A percentile compares a stretch with the other conserved stretches of the same genome.
phyloP scores from a whole-genome alignment of 129 eudicot species.

The Flaveria ramosissima region DNA sequence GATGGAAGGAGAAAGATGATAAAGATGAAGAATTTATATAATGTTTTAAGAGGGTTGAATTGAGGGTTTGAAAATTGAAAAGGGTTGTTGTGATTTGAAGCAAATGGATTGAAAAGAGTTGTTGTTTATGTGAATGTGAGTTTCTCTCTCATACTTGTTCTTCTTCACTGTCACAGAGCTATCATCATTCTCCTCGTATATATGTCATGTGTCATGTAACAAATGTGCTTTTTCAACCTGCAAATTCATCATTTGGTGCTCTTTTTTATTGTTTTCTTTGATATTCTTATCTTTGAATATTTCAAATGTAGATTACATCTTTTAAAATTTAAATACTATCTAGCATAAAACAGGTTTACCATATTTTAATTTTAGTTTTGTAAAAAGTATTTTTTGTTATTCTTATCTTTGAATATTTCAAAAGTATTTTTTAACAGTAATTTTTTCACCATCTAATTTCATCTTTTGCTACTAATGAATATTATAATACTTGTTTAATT shows the following conservation, averaged over 20 bases:
- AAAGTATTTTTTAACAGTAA: too few relatives aligned
- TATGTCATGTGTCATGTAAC: slow-evolving; percentile 26
- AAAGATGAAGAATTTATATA: slow-evolving; percentile 20
- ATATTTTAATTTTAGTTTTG: too few relatives aligned
- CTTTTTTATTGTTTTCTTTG: not conserved
- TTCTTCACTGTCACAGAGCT: slow-evolving; percentile 22
- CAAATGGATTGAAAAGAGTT: slow-evolving; percentile 17
- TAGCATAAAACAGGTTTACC: not conserved
- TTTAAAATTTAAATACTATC: not conserved
- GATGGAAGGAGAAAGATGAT: slow-evolving; percentile 18
- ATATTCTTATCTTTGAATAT: not conserved
- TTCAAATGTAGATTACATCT: not conserved
- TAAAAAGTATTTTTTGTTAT: too few relatives aligned
- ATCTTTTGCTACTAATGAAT: too few relatives aligned
- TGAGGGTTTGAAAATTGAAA: slow-evolving; percentile 2
- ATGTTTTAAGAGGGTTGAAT: not conserved
- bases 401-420: too few relatives aligned
- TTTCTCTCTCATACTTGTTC: slow-evolving; percentile 31
- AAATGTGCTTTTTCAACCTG: slow-evolving; percentile 24
- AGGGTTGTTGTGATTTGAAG: slow-evolving; percentile 22
- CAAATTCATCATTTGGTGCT: slow-evolving; percentile 12
- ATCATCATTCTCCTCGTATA: slow-evolving; percentile 41
- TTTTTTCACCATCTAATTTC: too few relatives aligned
- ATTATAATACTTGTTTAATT: too few relatives aligned
- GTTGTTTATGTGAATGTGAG: slow-evolving; percentile 16